Evolutionary conservation across 441 rosid genomes (phyloP).

Genomic region (Codiaeum variegatum): DNA sequence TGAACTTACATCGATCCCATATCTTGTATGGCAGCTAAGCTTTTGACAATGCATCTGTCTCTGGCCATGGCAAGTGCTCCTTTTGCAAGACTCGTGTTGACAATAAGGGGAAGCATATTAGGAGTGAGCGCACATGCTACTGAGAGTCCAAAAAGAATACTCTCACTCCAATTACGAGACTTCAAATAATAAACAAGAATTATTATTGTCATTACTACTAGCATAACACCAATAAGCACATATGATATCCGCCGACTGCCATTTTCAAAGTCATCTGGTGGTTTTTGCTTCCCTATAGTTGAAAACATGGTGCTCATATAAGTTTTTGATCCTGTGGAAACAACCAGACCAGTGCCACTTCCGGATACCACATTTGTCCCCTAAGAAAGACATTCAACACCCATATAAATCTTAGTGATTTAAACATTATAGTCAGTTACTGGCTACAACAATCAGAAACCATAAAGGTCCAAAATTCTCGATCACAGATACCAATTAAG

Average conservation of each 20-base stretch:
- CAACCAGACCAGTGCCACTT: conserved; percentile 64
- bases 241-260: conserved; percentile 51
- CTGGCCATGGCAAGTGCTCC: conserved; percentile 79
- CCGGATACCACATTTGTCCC: conserved; percentile 78
- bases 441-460: not conserved
- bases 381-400: conserved; percentile 33
- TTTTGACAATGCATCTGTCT: conserved; percentile 70
- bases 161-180: conserved; percentile 33
- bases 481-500: not conserved
- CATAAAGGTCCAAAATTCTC: not conserved
- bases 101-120: conserved; percentile 75
- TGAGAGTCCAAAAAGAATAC: conserved; percentile 60
- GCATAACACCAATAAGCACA: conserved; percentile 56
- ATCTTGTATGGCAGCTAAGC: conserved; percentile 53
- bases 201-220: conserved; percentile 46
- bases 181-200: conserved; percentile 33
- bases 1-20: conserved; percentile 76
- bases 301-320: conserved; percentile 67
- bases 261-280: conserved; percentile 50
- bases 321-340: conserved; percentile 68
- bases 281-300: conserved; percentile 54
- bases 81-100: conserved; percentile 67
- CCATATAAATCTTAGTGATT: conserved; percentile 16
- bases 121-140: conserved; percentile 78
- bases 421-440: not conserved